Percentiles rank a stretch among this genome's conserved stretches.
Evolutionary conservation across 2,329 filamentous ascomycete genomes (phyloP).

Genomic region (Epichloe sylvatica): DNA sequence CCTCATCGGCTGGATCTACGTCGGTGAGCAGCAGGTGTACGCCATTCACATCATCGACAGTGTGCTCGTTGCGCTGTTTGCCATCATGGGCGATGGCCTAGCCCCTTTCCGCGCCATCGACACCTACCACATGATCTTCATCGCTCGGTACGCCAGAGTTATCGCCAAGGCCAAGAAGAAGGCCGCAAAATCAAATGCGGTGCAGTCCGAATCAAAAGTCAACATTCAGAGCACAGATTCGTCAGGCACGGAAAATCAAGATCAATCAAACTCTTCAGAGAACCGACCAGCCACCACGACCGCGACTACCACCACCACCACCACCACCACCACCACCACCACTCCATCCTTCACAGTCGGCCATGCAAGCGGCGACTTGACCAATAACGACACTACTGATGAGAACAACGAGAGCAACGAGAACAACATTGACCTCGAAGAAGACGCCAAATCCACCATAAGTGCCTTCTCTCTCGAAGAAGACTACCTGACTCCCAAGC

Average conservation of each 20-base stretch:
- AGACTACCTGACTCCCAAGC: conserved; percentile 48
- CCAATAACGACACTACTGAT: conserved; percentile 10
- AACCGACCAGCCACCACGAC: not conserved
- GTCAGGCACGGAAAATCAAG: not conserved
- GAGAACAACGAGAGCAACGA: conserved; percentile 9
- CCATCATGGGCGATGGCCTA: conserved; percentile 55
- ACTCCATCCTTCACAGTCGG: not conserved
- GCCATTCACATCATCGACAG: conserved; percentile 57
- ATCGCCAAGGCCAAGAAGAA: conserved; percentile 29
- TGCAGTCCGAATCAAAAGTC: not conserved
- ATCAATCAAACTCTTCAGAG: not conserved
- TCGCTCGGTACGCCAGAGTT: conserved; percentile 48
- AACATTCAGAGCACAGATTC: conserved; percentile 8
- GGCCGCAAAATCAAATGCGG: not conserved
- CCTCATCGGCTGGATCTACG: conserved; percentile 79
- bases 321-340: not conserved
- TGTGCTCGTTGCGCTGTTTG: conserved; percentile 56
- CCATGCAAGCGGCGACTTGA: conserved; percentile 28
- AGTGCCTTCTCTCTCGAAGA: conserved; percentile 31
- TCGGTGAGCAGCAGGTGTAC: conserved; percentile 58
- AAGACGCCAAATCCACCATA: conserved; percentile 22
- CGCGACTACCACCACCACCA: not conserved
- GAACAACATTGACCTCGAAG: conserved; percentile 17
- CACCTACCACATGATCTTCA: conserved; percentile 78
- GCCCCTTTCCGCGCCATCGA: conserved; percentile 66